Percentiles rank a stretch among this genome's conserved stretches.
phyloP scores from a whole-genome alignment of 2,329 filamentous ascomycete genomes.

The Aspergillus tamarii region DNA sequence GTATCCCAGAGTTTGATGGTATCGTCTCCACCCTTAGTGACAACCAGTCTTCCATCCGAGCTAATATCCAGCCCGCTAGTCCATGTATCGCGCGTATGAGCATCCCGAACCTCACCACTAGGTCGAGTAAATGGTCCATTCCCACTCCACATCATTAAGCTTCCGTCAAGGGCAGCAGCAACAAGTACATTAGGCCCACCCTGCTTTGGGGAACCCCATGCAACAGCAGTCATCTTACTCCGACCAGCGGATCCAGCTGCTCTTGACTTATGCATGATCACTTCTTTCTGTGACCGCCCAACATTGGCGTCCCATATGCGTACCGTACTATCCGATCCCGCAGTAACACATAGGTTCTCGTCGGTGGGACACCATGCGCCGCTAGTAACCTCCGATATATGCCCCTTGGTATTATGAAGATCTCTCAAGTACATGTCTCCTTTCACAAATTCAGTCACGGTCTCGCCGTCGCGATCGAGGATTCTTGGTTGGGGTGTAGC shows the following conservation, averaged over 20 bases:
- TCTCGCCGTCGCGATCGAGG: slow-evolving; percentile 83
- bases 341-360: slow-evolving; percentile 82
- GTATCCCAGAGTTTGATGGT: slow-evolving; percentile 97
- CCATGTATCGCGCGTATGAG: slow-evolving; percentile 83
- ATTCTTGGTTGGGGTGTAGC: slow-evolving; percentile 90
- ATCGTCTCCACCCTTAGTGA: slow-evolving; percentile 88
- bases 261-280: slow-evolving; percentile 94
- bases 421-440: slow-evolving; percentile 98
- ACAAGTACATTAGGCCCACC: slow-evolving; percentile 80
- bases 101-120: slow-evolving; percentile 78
- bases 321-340: slow-evolving; percentile 91
- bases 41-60: slow-evolving; percentile 83
- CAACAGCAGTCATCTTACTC: slow-evolving; percentile 90
- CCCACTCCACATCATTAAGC: slow-evolving; percentile 87
- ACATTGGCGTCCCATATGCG: slow-evolving; percentile 97
- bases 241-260: slow-evolving; percentile 85
- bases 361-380: slow-evolving; percentile 91
- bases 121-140: slow-evolving; percentile 85
- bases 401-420: slow-evolving; percentile 97
- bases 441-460: slow-evolving; percentile 86
- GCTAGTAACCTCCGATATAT: slow-evolving; percentile 87
- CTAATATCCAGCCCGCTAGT: slow-evolving; percentile 91
- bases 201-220: slow-evolving; percentile 77
- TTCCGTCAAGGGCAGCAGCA: slow-evolving; percentile 83
- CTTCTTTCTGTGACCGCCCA: slow-evolving; percentile 84